Evolutionary conservation across 768 basidiomycete genomes (phyloP).

Genomic region (Lanmaoa rubissima): DNA sequence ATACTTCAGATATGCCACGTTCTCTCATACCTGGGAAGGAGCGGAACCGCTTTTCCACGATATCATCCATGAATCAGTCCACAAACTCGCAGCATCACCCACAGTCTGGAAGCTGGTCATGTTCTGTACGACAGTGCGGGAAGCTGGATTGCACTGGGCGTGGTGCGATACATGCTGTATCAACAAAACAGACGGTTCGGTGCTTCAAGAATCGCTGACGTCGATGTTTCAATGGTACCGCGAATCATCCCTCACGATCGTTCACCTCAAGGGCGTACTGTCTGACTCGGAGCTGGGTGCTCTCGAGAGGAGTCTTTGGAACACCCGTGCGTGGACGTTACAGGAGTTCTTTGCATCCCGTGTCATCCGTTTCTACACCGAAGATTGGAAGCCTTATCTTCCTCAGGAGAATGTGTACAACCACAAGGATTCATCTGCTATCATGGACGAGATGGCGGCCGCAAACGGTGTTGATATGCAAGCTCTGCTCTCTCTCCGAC

Average conservation of each 20-base stretch:
- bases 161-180: background rate
- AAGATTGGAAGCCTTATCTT: background rate
- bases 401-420: background rate
- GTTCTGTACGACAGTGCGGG: background rate
- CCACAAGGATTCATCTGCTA: background rate
- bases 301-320: background rate
- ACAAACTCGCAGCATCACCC: background rate
- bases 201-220: background rate
- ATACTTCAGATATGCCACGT: too few species aligned
- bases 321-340: background rate
- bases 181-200: background rate
- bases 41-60: background rate
- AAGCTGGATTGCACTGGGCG: background rate
- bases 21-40: conserved; percentile 5
- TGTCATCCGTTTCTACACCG: too few species aligned
- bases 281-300: background rate
- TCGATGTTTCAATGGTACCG: too few species aligned
- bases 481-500: background rate
- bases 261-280: too few species aligned
- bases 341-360: too few species aligned
- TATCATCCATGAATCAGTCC: background rate
- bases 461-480: background rate
- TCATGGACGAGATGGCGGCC: background rate
- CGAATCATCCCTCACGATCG: too few species aligned
- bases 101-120: too few species aligned